phyloP scores from a whole-genome alignment of 1,139 yeast species.

The Taphrina sp. region DNA sequence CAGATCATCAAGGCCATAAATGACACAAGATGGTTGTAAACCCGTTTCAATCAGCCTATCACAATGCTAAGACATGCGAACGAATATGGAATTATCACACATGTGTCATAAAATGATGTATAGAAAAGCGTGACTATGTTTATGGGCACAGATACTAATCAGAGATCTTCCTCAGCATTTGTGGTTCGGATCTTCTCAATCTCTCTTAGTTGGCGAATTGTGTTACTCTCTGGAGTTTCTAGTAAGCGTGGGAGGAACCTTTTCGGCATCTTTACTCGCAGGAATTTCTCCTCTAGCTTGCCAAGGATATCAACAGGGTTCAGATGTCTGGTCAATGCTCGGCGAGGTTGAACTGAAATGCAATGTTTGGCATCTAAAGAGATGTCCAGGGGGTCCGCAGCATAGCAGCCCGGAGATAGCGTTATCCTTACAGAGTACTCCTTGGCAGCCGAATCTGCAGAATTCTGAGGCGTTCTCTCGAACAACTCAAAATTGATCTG shows the following conservation, averaged over 20 bases:
- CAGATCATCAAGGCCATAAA: no score
- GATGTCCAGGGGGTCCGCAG: constrained; percentile 94
- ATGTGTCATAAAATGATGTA: no score
- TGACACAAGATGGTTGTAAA: no score
- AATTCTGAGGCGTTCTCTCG: constrained; percentile 49
- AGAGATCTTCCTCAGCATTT: neutral
- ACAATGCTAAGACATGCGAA: no score
- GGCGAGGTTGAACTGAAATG: constrained; percentile 90
- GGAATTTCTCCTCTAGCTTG: constrained; percentile 75
- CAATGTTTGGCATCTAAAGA: constrained; percentile 95
- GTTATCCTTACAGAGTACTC: constrained; percentile 85
- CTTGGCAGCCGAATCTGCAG: constrained; percentile 53
- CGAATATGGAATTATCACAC: no score
- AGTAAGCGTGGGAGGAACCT: constrained; percentile 62
- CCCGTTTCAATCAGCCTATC: no score
- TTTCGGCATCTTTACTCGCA: constrained; percentile 86
- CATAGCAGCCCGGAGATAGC: constrained; percentile 95
- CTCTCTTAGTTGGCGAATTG: constrained; percentile 14
- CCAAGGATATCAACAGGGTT: constrained; percentile 88
- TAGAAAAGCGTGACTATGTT: no score
- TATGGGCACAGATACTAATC: no score
- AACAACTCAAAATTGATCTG: constrained; percentile 92
- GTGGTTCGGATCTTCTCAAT: constrained; percentile 10
- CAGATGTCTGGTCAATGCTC: constrained; percentile 84
- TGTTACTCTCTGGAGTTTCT: constrained; percentile 16